These are phyloP conservation scores for Russula foetens DNA, from an alignment of 768 basidiomycete genomes.

Conservation along the genomic window DNA sequence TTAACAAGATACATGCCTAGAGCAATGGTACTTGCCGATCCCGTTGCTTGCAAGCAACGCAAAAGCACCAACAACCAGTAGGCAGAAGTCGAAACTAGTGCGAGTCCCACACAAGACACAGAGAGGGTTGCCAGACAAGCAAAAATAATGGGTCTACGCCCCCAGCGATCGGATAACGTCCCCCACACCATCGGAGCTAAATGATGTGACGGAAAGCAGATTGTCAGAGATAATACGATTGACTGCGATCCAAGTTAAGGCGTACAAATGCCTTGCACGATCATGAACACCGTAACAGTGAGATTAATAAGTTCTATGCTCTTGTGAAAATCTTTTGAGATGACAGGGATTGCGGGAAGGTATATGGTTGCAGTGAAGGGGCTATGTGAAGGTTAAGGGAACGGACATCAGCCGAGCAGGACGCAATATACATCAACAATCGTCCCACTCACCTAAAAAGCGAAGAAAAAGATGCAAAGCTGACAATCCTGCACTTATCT, in stretches of 20 bases:
- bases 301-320: conserved; percentile 69
- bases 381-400: conserved; percentile 27
- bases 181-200: conserved; percentile 53
- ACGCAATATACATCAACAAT: neutral
- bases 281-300: conserved; percentile 72
- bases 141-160: conserved; percentile 56
- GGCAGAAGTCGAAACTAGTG: conserved; percentile 44
- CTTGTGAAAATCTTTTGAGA: conserved; percentile 54
- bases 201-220: neutral
- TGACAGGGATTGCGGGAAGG: conserved; percentile 67
- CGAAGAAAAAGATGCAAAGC: conserved; percentile 47
- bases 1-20: conserved; percentile 37
- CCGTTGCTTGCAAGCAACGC: conserved; percentile 72
- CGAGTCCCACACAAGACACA: conserved; percentile 56
- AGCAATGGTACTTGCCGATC: conserved; percentile 72
- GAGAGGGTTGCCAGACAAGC: conserved; percentile 56
- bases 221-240: neutral
- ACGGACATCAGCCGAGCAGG: neutral
- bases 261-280: conserved; percentile 56
- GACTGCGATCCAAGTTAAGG: neutral
- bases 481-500: conserved; percentile 67
- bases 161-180: conserved; percentile 55
- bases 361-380: conserved; percentile 73
- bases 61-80: conserved; percentile 78
- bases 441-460: conserved; percentile 48